Evolutionary conservation across 2,329 filamentous ascomycete genomes (phyloP).

Genomic region (Coleophoma eucalyptorum): DNA sequence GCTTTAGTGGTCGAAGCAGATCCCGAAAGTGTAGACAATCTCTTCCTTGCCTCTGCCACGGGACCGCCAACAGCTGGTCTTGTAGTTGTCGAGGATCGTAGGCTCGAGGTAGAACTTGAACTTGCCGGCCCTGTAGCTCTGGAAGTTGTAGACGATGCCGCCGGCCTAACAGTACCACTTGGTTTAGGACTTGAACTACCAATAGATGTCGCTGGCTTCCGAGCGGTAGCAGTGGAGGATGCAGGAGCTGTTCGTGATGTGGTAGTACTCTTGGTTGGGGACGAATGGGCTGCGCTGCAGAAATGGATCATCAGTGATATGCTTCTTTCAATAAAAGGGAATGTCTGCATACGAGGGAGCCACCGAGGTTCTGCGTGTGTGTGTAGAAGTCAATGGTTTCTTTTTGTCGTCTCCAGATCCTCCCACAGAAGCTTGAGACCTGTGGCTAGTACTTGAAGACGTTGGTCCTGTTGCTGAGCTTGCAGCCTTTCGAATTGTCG

Average conservation of each 20-base stretch:
- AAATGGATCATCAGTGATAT: neutral
- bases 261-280: neutral
- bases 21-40: constrained; percentile 47
- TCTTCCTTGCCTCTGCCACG: constrained; percentile 50
- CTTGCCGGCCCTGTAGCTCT: constrained; percentile 26
- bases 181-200: constrained; percentile 30
- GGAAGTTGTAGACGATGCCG: constrained; percentile 32
- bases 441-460: constrained; percentile 22
- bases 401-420: constrained; percentile 28
- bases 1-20: constrained; percentile 33
- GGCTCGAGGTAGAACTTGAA: constrained; percentile 23
- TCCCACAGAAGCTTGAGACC: constrained; percentile 21
- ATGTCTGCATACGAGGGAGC: constrained; percentile 11
- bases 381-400: constrained; percentile 16
- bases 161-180: constrained; percentile 26
- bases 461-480: constrained; percentile 25
- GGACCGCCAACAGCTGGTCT: constrained; percentile 31
- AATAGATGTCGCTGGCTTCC: constrained; percentile 22
- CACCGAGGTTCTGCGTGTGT: constrained; percentile 23
- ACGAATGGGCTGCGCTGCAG: neutral
- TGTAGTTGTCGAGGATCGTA: constrained; percentile 22
- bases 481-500: constrained; percentile 23
- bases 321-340: too few species aligned
- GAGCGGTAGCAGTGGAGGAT: constrained; percentile 17
- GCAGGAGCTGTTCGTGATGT: neutral